Evolutionary conservation across 306 rosid species (phyloP), one percentile per base, ranked within the genome.

Genomic region (Castanopsis chinensis): DNA sequence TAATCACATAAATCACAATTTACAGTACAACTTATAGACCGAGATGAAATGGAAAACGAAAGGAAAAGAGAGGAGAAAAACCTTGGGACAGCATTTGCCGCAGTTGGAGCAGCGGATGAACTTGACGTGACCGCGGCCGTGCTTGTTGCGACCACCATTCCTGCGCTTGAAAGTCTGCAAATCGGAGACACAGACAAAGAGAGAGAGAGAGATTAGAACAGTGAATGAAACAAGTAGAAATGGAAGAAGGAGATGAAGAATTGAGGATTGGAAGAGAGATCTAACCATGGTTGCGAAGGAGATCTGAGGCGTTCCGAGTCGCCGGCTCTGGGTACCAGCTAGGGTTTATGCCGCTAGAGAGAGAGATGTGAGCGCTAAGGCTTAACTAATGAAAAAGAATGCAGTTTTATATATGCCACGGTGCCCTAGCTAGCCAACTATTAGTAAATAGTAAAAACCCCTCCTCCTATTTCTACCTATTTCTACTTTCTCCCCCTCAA

Each of bases 11-110:
- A 37, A 37, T 37, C 45, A 37, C 11, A 37, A 37, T 37, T 37
- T 37, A 37, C 45, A 37, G 0, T 7, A 37, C 45, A 37, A 0
- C 7, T 37, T 37, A 37, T 37, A 37, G 45, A 37, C 7, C 7
- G 45, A 37, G 45, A 37, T 37, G 45, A 37, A 37, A 37, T 7
- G 45, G 45, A 37, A 37, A 37, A 37, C 45, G 11, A 37, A 37
- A 37, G 43, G 43, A 37, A 37, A 37, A 35, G 7, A 37, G 10
- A 30, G 30, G 32, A 23, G n/a, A 5, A 54, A 35, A 52, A 91
- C 99, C 97, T 92, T 92, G 4, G 99, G 97, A 74, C 99, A 94
- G 88, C 98, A 95, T 84, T 95, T 95, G 33, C 98, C 99, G 68
- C 99, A 92, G 82, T 95, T 92, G 61, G 97, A 92, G 85, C 98